These are phyloP conservation scores for Verticillium tricorpus DNA, from an alignment of 2,329 filamentous ascomycete species.

Conservation along the genomic window DNA sequence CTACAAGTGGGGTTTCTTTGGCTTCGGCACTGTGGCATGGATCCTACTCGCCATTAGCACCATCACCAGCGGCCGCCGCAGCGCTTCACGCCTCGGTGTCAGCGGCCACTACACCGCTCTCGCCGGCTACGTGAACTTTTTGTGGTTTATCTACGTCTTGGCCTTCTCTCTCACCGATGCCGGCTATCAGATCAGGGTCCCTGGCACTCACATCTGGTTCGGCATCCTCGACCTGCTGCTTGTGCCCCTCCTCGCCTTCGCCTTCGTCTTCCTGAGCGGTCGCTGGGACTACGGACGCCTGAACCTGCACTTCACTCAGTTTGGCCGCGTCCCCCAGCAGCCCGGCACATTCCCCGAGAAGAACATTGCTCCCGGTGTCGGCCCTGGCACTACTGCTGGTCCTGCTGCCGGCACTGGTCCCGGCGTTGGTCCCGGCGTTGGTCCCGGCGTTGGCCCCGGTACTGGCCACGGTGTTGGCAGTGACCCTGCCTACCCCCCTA, in stretches of 20 bases:
- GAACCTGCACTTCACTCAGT: constrained; percentile 51
- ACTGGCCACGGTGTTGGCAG: not conserved
- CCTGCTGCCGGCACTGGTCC: not conserved
- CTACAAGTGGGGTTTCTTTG: constrained; percentile 57
- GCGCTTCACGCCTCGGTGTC: constrained; percentile 36
- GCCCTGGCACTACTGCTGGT: constrained; percentile 4
- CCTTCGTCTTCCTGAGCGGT: constrained; percentile 38
- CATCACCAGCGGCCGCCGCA: constrained; percentile 29
- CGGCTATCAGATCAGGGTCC: constrained; percentile 44
- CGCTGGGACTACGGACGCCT: constrained; percentile 48
- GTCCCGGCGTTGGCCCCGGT: not conserved
- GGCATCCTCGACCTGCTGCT: constrained; percentile 49
- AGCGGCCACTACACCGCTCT: constrained; percentile 39
- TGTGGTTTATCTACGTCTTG: constrained; percentile 52
- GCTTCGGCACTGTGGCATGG: constrained; percentile 44
- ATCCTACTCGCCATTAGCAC: constrained; percentile 41
- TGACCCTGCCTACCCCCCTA: not conserved
- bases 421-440: not conserved
- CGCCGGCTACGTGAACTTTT: constrained; percentile 41
- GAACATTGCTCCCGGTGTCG: constrained; percentile 18
- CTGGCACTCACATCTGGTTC: constrained; percentile 43
- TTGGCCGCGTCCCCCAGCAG: constrained; percentile 41
- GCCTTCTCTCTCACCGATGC: constrained; percentile 49
- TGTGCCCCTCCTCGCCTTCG: constrained; percentile 36
- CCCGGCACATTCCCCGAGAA: constrained; percentile 43